Percentiles rank a stretch among this genome's conserved stretches.
phyloP scores from a whole-genome alignment of 2,329 filamentous ascomycete genomes.

The Falciphora oryzae region DNA sequence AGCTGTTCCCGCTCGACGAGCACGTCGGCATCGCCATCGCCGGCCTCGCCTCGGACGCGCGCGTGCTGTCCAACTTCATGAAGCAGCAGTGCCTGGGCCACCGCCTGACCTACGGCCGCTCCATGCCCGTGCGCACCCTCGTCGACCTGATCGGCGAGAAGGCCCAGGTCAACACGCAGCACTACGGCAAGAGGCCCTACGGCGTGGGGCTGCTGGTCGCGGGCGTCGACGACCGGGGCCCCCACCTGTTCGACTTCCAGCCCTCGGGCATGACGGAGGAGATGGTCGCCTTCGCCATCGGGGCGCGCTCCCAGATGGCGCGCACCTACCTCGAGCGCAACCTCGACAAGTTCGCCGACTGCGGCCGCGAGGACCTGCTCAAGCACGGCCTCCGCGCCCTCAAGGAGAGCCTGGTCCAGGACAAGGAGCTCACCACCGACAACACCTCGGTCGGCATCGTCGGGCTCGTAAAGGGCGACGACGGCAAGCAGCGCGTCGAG shows the following conservation, averaged over 20 bases:
- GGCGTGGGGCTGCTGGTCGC: slow-evolving; percentile 90
- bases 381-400: slow-evolving; percentile 84
- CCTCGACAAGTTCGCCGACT: slow-evolving; percentile 73
- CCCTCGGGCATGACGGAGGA: slow-evolving; percentile 93
- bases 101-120: slow-evolving; percentile 90
- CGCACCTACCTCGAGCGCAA: slow-evolving; percentile 94
- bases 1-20: slow-evolving; percentile 93
- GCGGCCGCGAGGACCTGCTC: slow-evolving; percentile 78
- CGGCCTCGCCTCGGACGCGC: slow-evolving; percentile 93
- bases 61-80: slow-evolving; percentile 99
- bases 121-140: slow-evolving; percentile 84
- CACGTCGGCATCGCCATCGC: slow-evolving; percentile 95
- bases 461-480: slow-evolving; percentile 48
- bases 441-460: slow-evolving; percentile 82
- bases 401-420: slow-evolving; percentile 93
- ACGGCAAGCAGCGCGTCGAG: slow-evolving; percentile 57
- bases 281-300: slow-evolving; percentile 95
- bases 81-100: slow-evolving; percentile 97
- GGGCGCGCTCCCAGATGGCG: slow-evolving; percentile 94
- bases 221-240: slow-evolving; percentile 87
- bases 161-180: slow-evolving; percentile 95
- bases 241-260: slow-evolving; percentile 98
- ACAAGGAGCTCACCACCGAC: slow-evolving; percentile 95
- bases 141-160: slow-evolving; percentile 91
- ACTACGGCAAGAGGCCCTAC: slow-evolving; percentile 94